These are phyloP conservation scores for Ophiocordyceps camponoti-saundersi DNA, from an alignment of 2,329 filamentous ascomycete genomes.

Conservation along the genomic window DNA sequence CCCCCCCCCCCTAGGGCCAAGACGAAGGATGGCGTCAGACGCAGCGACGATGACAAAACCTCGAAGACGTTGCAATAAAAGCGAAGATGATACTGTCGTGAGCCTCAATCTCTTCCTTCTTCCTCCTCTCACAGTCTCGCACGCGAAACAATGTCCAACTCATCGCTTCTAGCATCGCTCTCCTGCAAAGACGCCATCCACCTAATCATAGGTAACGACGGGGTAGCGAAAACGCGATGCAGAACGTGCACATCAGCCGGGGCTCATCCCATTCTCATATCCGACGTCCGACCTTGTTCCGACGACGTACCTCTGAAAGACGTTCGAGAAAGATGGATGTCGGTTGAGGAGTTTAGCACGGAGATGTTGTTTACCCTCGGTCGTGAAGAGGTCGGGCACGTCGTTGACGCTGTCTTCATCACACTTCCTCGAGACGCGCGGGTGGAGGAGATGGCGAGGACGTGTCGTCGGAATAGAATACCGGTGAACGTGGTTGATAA, in stretches of 20 bases:
- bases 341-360: conserved; percentile 49
- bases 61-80: neutral
- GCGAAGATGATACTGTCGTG: neutral
- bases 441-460: conserved; percentile 48
- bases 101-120: neutral
- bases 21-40: conserved; percentile 17
- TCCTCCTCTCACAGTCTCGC: neutral
- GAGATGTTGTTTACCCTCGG: conserved; percentile 59
- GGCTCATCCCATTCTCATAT: conserved; percentile 63
- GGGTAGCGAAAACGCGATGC: conserved; percentile 74
- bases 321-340: conserved; percentile 47
- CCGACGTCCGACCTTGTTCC: conserved; percentile 47
- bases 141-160: neutral
- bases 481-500: conserved; percentile 87
- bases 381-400: conserved; percentile 55
- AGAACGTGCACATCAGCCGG: conserved; percentile 65
- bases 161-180: conserved; percentile 47
- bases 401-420: conserved; percentile 89
- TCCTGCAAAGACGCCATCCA: conserved; percentile 59
- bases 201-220: conserved; percentile 71
- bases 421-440: conserved; percentile 37
- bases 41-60: conserved; percentile 2
- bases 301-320: conserved; percentile 46
- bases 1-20: conserved; percentile 1
- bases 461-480: conserved; percentile 68